Evolutionary conservation across 106 monocot genomes (phyloP).

Genomic region (Chionographis japonica): DNA sequence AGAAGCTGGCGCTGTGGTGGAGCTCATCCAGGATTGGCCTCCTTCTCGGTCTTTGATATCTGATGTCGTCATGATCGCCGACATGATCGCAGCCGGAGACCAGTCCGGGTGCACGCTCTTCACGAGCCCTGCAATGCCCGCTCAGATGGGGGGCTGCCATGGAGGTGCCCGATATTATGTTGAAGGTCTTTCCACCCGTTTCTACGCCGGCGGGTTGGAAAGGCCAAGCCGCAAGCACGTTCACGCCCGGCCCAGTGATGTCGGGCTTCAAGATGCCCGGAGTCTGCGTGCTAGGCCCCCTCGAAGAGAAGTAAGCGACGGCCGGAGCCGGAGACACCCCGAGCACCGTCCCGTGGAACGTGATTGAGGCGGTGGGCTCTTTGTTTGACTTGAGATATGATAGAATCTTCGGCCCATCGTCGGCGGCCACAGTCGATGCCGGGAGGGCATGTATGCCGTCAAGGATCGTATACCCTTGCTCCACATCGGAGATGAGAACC

Average conservation of each 20-base stretch:
- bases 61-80: slow-evolving; percentile 5
- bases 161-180: too few species aligned
- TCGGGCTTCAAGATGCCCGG: too few species aligned
- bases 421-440: neutral
- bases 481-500: neutral
- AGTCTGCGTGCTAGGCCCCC: too few species aligned
- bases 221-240: too few species aligned
- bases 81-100: neutral
- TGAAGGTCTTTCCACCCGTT: too few species aligned
- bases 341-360: slow-evolving; percentile 4
- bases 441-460: neutral
- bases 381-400: neutral
- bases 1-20: neutral
- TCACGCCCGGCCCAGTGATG: too few species aligned
- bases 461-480: neutral
- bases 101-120: slow-evolving; percentile 6
- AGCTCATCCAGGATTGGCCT: neutral
- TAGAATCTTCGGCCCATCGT: neutral
- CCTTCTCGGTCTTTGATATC: neutral
- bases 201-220: too few species aligned
- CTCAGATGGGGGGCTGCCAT: slow-evolving; percentile 4
- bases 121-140: neutral
- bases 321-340: neutral
- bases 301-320: too few species aligned
- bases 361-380: neutral